Evolutionary conservation across 2,329 filamentous ascomycete genomes (phyloP).

Genomic region (Aureobasidium namibiae): DNA sequence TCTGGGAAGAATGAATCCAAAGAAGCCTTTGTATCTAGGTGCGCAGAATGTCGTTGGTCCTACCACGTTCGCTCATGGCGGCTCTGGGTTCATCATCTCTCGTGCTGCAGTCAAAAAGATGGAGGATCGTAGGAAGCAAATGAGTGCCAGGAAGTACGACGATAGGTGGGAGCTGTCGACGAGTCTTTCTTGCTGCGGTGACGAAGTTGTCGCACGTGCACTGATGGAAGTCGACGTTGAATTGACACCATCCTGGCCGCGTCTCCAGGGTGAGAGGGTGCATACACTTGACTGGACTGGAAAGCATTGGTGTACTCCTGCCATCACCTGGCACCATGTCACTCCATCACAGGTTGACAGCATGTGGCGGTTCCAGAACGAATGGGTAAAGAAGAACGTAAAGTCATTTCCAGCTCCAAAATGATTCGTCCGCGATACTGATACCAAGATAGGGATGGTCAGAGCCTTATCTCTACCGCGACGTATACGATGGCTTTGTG

Average conservation of each 20-base stretch:
- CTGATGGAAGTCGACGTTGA: constrained; percentile 38
- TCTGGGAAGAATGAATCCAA: constrained; percentile 41
- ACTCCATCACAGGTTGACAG: constrained; percentile 21
- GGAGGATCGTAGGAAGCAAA: constrained; percentile 4
- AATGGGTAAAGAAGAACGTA: constrained; percentile 14
- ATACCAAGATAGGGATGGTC: constrained; percentile 21
- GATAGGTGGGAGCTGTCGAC: constrained; percentile 33
- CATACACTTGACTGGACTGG: constrained; percentile 31
- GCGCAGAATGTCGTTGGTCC: constrained; percentile 27
- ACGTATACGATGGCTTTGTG: constrained; percentile 28
- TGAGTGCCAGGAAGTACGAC: constrained; percentile 20
- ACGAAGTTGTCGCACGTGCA: constrained; percentile 43
- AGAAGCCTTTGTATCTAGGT: constrained; percentile 40
- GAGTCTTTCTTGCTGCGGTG: constrained; percentile 44
- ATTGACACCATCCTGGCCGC: constrained; percentile 34
- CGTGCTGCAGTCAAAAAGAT: constrained; percentile 26
- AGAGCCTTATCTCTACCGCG: constrained; percentile 25
- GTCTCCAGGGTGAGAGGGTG: constrained; percentile 36
- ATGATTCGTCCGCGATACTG: not conserved
- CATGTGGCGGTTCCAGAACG: constrained; percentile 24
- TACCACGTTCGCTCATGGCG: constrained; percentile 40
- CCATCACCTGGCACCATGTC: constrained; percentile 30
- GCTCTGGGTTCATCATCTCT: constrained; percentile 40
- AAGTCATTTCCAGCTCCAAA: not conserved
- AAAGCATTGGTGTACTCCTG: constrained; percentile 35